Percentiles rank a stretch among this genome's conserved stretches.
These are phyloP conservation scores for Artomyces pyxidatus DNA, from an alignment of 768 basidiomycete genomes.

Conservation along the genomic window DNA sequence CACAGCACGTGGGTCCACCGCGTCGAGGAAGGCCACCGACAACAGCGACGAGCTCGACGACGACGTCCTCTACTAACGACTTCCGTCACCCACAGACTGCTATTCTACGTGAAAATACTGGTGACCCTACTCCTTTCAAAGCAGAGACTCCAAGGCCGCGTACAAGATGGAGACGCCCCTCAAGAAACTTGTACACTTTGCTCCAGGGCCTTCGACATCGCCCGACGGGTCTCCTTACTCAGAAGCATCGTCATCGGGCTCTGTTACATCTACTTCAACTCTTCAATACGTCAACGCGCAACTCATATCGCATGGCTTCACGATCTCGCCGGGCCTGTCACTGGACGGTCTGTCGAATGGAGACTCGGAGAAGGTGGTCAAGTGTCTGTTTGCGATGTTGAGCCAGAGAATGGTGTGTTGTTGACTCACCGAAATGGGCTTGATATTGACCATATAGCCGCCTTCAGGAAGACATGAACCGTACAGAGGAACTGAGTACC, in stretches of 20 bases:
- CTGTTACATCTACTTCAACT: conserved; percentile 45
- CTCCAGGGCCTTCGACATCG: conserved; percentile 9
- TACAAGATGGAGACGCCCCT: neutral
- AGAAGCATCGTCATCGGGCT: conserved; percentile 37
- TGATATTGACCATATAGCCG: no score
- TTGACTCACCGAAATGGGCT: no score
- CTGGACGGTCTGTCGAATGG: conserved; percentile 54
- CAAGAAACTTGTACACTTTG: conserved; percentile 5
- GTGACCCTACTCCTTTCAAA: no score
- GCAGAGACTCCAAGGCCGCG: no score
- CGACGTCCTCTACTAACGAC: no score
- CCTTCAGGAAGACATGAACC: conserved; percentile 60
- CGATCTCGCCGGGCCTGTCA: conserved; percentile 51
- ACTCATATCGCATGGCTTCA: conserved; percentile 75
- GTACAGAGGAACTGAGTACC: conserved; percentile 68
- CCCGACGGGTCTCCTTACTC: conserved; percentile 19
- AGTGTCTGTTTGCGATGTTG: conserved; percentile 71
- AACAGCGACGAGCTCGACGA: no score
- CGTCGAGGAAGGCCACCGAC: no score
- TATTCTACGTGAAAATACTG: no score
- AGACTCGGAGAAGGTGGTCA: conserved; percentile 51
- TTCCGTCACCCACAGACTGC: no score
- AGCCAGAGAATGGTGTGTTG: conserved; percentile 68
- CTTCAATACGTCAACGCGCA: conserved; percentile 78
- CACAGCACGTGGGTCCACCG: no score